phyloP scores from a whole-genome alignment of 2,329 filamentous ascomycete genomes.

The Colletotrichum higginsianum region DNA sequence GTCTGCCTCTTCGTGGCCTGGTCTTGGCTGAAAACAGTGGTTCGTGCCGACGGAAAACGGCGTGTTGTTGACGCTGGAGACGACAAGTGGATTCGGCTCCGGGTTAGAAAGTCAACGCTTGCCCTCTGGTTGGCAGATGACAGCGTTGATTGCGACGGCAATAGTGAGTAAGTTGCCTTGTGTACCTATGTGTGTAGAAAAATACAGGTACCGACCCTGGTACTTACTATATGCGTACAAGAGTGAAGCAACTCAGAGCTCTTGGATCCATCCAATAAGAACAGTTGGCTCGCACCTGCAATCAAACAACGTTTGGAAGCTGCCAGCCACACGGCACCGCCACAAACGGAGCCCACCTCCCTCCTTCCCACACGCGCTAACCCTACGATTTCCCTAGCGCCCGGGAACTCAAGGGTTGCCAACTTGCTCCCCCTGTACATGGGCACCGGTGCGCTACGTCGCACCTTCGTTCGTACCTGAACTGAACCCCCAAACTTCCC shows the following conservation, averaged over 20 bases:
- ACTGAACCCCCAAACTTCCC: slow-evolving; percentile 43
- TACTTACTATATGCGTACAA: too few relatives aligned
- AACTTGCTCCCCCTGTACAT: slow-evolving; percentile 41
- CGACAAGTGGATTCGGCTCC: not conserved
- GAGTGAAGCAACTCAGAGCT: not conserved
- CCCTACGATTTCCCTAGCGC: slow-evolving; percentile 40
- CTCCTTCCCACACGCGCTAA: slow-evolving; percentile 35
- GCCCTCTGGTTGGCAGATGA: too few relatives aligned
- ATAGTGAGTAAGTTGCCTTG: too few relatives aligned
- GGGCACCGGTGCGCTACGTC: slow-evolving; percentile 37
- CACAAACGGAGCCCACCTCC: slow-evolving; percentile 28
- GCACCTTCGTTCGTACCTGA: slow-evolving; percentile 42
- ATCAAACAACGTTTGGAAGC: slow-evolving; percentile 4
- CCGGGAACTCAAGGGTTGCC: slow-evolving; percentile 43
- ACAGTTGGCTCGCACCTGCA: not conserved
- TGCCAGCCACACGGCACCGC: slow-evolving; percentile 40
- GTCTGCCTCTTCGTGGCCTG: slow-evolving; percentile 1
- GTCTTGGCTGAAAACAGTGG: slow-evolving; percentile 13
- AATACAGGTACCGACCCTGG: too few relatives aligned
- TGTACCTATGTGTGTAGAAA: too few relatives aligned
- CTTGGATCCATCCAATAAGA: not conserved
- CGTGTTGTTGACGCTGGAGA: not conserved
- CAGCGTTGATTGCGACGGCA: too few relatives aligned
- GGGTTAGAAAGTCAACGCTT: not conserved
- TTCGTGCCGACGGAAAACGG: slow-evolving; percentile 13